Conservation (phyloP, 202 grass and related monocot genomes). For the Dendrocalamus latiflorus region DNA sequence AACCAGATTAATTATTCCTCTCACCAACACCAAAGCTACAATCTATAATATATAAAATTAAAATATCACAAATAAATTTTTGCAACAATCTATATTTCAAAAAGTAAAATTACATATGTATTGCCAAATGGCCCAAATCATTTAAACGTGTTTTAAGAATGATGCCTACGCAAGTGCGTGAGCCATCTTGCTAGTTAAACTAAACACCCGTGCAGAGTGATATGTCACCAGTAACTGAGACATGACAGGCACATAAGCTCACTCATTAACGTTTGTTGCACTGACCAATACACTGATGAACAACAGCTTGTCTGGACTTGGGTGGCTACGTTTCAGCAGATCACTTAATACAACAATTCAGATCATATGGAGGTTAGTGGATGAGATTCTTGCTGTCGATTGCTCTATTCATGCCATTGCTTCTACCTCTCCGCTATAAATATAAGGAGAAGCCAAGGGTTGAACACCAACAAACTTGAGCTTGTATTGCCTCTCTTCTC, state of each 20-base stretch:
- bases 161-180: too few species aligned
- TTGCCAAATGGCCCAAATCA: too few species aligned
- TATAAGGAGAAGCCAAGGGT: background rate
- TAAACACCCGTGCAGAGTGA: conserved; percentile 12
- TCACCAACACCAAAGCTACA: conserved; percentile 1
- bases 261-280: background rate
- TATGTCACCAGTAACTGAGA: conserved; percentile 17
- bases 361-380: background rate
- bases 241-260: conserved; percentile 15
- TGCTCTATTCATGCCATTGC: background rate
- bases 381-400: conserved; percentile 21
- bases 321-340: conserved; percentile 7
- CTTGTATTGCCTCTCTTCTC: background rate
- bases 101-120: too few species aligned
- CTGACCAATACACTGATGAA: background rate
- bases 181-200: too few species aligned
- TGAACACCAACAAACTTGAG: conserved; percentile 15
- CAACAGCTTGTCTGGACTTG: conserved; percentile 4
- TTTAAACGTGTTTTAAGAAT: too few species aligned
- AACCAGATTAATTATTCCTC: conserved; percentile 1
- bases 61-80: too few species aligned
- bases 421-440: conserved; percentile 8
- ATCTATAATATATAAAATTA: too few species aligned
- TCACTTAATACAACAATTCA: background rate
- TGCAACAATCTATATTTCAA: too few species aligned